phyloP scores from a whole-genome alignment of 768 basidiomycete genomes.

The Pleurotus ostreatus region DNA sequence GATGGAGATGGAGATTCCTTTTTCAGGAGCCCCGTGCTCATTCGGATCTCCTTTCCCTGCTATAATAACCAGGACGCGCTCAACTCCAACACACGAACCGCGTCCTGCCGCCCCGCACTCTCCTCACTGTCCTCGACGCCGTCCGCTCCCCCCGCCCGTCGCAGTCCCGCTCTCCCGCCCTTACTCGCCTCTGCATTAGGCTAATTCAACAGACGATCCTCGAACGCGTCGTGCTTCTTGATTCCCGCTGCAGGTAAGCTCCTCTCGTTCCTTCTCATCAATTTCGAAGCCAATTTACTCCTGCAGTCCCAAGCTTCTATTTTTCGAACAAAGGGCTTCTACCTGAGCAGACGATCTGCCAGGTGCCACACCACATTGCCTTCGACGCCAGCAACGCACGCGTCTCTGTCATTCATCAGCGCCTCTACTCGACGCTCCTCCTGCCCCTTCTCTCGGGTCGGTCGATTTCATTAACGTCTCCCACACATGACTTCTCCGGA shows the following conservation, averaged over 20 bases:
- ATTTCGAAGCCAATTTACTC: conserved; percentile 5
- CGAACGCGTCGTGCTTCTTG: background rate
- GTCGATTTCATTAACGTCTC: background rate
- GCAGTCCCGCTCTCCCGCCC: background rate
- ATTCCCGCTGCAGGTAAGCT: background rate
- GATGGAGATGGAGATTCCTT: background rate
- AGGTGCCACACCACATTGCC: conserved; percentile 15
- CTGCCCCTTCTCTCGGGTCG: conserved; percentile 11
- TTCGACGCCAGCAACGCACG: conserved; percentile 9
- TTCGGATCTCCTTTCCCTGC: background rate
- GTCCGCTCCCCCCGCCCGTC: background rate
- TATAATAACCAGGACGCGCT: no score
- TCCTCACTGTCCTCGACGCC: no score
- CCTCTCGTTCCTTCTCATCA: conserved; percentile 10
- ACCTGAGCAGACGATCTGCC: conserved; percentile 26
- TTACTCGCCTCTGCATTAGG: background rate
- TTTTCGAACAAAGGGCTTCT: conserved; percentile 11
- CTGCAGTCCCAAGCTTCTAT: background rate
- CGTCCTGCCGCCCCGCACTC: no score
- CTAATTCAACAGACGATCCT: background rate
- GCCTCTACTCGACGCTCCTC: background rate
- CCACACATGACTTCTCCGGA: conserved; percentile 21
- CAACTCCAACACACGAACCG: no score
- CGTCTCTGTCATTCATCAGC: conserved; percentile 5
- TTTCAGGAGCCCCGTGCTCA: background rate